These are phyloP conservation scores for Primulina eburnea DNA, from an alignment of 257 asterid genomes.

Conservation along the genomic window DNA sequence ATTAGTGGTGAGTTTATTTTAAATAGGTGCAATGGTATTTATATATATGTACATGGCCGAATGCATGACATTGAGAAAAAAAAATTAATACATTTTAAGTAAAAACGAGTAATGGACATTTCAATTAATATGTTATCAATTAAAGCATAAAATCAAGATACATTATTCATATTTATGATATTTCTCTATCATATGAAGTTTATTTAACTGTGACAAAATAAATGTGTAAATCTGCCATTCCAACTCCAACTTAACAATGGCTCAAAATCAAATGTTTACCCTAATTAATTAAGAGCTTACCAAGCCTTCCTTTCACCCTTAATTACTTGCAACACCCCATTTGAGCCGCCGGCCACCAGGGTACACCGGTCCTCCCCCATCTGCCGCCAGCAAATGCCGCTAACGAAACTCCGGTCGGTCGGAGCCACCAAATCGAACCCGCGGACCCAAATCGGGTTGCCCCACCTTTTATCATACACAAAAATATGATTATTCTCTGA, in stretches of 20 bases:
- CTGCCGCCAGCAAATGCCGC: constrained; percentile 88
- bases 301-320: constrained; percentile 35
- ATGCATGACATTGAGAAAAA: too few species aligned
- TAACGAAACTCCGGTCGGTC: constrained; percentile 41
- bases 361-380: constrained; percentile 59
- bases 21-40: too few species aligned
- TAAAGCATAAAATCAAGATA: too few species aligned
- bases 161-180: too few species aligned
- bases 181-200: too few species aligned
- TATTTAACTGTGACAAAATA: neutral
- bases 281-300: neutral
- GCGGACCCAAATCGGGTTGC: constrained; percentile 69
- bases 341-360: constrained; percentile 80
- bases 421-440: constrained; percentile 35
- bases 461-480: constrained; percentile 86
- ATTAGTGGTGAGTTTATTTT: too few species aligned
- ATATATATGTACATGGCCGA: too few species aligned
- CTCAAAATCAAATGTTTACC: neutral
- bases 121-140: too few species aligned
- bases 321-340: constrained; percentile 76
- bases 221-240: neutral
- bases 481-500: constrained; percentile 73
- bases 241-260: neutral
- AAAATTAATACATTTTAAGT: too few species aligned
- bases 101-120: too few species aligned